Percentiles rank a stretch among this genome's conserved stretches.
Conservation (phyloP, 2,329 filamentous ascomycete genomes). For the Fusarium sp. region DNA sequence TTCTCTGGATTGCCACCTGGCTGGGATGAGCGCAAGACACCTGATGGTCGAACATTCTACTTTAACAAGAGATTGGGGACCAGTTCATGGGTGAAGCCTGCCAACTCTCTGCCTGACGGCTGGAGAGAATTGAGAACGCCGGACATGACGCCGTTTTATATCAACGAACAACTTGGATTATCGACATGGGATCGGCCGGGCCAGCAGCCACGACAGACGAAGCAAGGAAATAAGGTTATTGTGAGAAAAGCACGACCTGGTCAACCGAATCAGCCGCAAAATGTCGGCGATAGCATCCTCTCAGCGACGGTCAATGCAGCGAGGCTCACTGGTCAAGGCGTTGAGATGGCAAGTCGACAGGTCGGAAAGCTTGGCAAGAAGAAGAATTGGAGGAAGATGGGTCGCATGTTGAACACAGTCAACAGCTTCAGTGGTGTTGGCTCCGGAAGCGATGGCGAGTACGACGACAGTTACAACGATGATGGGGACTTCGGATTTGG, state of each 20-base stretch:
- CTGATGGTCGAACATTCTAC: constrained; percentile 39
- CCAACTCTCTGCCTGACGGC: constrained; percentile 34
- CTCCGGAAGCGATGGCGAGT: constrained; percentile 18
- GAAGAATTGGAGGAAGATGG: constrained; percentile 42
- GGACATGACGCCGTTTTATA: constrained; percentile 41
- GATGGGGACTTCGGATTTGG: background rate
- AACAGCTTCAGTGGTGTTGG: background rate
- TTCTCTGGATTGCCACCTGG: constrained; percentile 34
- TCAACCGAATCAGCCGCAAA: background rate
- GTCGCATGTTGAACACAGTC: constrained; percentile 20
- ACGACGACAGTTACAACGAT: constrained; percentile 5
- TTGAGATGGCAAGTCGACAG: constrained; percentile 32
- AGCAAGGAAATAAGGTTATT: constrained; percentile 1
- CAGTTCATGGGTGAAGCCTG: constrained; percentile 40
- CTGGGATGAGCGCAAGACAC: constrained; percentile 41
- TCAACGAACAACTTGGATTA: constrained; percentile 42
- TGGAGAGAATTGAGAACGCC: constrained; percentile 44
- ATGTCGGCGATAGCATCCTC: constrained; percentile 15
- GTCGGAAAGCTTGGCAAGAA: constrained; percentile 44
- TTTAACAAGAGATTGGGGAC: constrained; percentile 37
- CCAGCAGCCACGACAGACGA: constrained; percentile 33
- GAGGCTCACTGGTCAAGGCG: constrained; percentile 30
- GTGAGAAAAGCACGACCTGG: constrained; percentile 10
- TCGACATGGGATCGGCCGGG: constrained; percentile 45
- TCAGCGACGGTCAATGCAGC: constrained; percentile 38